These are phyloP conservation scores for Phytophthora sansomeana DNA, from an alignment of 352 stramenopile genomes.

Conservation along the genomic window DNA sequence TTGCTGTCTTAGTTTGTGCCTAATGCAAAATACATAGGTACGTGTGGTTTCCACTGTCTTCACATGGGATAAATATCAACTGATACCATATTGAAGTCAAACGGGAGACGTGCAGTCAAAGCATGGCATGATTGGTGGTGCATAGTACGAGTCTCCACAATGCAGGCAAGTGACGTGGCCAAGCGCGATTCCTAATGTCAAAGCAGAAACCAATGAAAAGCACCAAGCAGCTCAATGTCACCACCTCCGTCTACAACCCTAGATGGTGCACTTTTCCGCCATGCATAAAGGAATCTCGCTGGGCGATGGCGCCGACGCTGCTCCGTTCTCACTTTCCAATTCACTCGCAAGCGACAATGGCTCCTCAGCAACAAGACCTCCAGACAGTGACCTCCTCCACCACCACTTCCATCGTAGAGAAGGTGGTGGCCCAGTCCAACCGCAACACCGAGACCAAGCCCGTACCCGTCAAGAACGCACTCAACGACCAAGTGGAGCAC, in stretches of 20 bases:
- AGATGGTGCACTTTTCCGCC: constrained; percentile 19
- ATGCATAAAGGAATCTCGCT: background rate
- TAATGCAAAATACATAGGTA: background rate
- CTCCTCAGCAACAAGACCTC: constrained; percentile 30
- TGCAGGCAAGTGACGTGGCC: constrained; percentile 2
- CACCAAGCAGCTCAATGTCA: constrained; percentile 19
- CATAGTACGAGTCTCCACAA: constrained; percentile 6
- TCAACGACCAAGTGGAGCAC: constrained; percentile 28
- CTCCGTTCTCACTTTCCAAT: constrained; percentile 27
- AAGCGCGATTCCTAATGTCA: constrained; percentile 6
- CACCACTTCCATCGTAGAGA: constrained; percentile 1
- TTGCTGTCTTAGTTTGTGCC: background rate
- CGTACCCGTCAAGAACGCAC: constrained; percentile 37
- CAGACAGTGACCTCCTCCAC: constrained; percentile 8
- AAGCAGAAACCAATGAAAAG: constrained; percentile 27
- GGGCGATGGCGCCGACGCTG: background rate
- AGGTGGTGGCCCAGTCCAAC: background rate
- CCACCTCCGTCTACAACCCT: constrained; percentile 12
- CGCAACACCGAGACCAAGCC: background rate
- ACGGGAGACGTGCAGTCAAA: constrained; percentile 5
- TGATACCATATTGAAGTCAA: background rate
- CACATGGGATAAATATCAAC: no score
- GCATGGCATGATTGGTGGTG: background rate
- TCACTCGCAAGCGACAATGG: constrained; percentile 31
- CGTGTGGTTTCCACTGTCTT: background rate